Percentiles rank a stretch among this genome's conserved stretches.
Conservation (phyloP, 1,139 yeast genomes). For the Arxiozyma heterogenica region DNA sequence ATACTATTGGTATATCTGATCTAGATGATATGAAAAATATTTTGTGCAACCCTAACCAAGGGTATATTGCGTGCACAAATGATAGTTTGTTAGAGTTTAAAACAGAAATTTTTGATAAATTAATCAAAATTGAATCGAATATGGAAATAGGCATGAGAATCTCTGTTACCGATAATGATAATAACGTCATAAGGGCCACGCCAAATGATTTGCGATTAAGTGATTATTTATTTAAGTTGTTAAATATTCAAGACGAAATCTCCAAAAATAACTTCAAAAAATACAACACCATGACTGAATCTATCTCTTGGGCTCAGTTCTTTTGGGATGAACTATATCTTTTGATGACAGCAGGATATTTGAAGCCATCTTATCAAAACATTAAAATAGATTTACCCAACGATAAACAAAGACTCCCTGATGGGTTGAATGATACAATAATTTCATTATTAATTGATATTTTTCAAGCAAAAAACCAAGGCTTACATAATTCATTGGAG, state of each 20-base stretch:
- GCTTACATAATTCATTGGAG: slow-evolving; percentile 14
- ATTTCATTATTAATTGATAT: background rate
- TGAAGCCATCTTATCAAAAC: slow-evolving; percentile 32
- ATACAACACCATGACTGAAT: slow-evolving; percentile 30
- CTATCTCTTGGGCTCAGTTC: slow-evolving; percentile 54
- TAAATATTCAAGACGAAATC: slow-evolving; percentile 17
- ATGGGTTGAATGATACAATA: background rate
- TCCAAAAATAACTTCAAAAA: slow-evolving; percentile 6
- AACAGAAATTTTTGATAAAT: slow-evolving; percentile 45
- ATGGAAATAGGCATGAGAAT: slow-evolving; percentile 6
- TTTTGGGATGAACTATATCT: slow-evolving; percentile 67
- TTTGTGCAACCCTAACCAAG: slow-evolving; percentile 16
- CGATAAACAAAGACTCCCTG: background rate
- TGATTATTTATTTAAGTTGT: slow-evolving; percentile 8
- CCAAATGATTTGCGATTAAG: slow-evolving; percentile 30
- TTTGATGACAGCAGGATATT: slow-evolving; percentile 82
- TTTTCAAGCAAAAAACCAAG: background rate
- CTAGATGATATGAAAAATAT: slow-evolving; percentile 13
- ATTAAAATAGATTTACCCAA: background rate
- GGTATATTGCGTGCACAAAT: slow-evolving; percentile 58
- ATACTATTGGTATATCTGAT: slow-evolving; percentile 47
- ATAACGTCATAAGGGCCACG: slow-evolving; percentile 29
- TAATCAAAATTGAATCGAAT: slow-evolving; percentile 29
- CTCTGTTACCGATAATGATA: slow-evolving; percentile 9
- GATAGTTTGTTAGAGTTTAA: slow-evolving; percentile 61